Evolutionary conservation across 495 filamentous ascomycete species (phyloP).

Genomic region (Trichoderma parareesei): DNA sequence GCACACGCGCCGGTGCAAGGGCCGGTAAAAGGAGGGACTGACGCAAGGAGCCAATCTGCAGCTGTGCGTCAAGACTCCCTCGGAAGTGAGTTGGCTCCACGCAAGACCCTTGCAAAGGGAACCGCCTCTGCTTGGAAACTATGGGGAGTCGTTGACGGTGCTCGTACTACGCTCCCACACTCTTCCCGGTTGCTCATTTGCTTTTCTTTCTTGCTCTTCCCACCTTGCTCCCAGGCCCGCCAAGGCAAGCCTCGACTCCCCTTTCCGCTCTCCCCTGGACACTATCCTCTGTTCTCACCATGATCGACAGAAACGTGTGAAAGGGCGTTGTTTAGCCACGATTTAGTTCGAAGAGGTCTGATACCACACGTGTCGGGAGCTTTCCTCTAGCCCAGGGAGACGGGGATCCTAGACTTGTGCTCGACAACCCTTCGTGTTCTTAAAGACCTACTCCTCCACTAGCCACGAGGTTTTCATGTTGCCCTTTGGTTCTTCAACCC

Average conservation of each 20-base stretch:
- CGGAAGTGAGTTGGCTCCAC: background rate
- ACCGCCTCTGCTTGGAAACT: background rate
- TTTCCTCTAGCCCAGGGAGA: background rate
- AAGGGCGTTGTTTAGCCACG: background rate
- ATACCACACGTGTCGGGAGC: slow-evolving; percentile 1
- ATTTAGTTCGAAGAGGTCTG: background rate
- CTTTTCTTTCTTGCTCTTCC: background rate
- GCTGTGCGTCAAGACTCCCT: background rate
- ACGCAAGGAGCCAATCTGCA: background rate
- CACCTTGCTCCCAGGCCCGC: background rate
- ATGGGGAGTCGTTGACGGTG: background rate
- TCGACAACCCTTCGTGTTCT: background rate
- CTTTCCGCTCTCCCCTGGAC: background rate
- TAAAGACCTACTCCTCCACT: background rate
- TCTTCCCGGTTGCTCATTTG: background rate
- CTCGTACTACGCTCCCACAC: background rate
- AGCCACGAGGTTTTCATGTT: slow-evolving; percentile 2
- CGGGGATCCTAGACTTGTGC: background rate
- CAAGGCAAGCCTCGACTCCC: background rate
- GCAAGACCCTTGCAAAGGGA: background rate
- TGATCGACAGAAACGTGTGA: background rate
- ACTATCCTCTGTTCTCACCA: background rate
- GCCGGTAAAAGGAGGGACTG: background rate
- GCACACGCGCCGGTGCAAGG: background rate
- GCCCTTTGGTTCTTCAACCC: background rate